A percentile compares a stretch with the other conserved stretches of the same genome.
Evolutionary conservation across 2,329 filamentous ascomycete species (phyloP).

Genomic region (Onygenales sp.): DNA sequence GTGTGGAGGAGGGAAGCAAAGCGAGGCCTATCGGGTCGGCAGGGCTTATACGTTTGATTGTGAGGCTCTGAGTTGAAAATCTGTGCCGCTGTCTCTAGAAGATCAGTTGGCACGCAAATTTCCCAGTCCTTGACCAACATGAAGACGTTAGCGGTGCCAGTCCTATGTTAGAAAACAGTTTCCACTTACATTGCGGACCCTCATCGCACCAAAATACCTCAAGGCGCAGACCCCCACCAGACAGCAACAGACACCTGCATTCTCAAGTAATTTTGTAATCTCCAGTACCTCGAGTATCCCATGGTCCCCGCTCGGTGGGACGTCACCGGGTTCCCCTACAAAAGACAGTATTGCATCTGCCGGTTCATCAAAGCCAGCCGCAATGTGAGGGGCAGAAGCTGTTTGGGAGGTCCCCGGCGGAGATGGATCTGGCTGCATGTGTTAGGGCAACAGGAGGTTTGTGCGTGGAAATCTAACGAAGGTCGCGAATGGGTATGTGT

Average conservation of each 20-base stretch:
- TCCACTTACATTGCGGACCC: background rate
- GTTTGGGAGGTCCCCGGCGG: too few relatives aligned
- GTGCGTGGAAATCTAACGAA: too few relatives aligned
- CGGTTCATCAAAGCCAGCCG: too few relatives aligned
- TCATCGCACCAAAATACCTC: background rate
- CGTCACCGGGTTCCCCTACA: too few relatives aligned
- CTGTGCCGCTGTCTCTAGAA: background rate
- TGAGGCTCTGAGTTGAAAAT: background rate
- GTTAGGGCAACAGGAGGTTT: too few relatives aligned
- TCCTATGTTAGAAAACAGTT: background rate
- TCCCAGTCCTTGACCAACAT: background rate
- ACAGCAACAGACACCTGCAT: background rate
- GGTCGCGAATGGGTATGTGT: too few relatives aligned
- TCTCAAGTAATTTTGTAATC: background rate
- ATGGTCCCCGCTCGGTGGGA: background rate
- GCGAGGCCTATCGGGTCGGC: background rate
- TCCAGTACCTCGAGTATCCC: background rate
- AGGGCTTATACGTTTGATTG: background rate
- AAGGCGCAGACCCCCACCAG: background rate
- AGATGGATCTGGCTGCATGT: too few relatives aligned
- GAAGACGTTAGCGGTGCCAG: background rate
- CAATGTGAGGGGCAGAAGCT: too few relatives aligned
- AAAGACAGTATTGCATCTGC: too few relatives aligned
- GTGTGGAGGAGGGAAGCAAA: background rate
- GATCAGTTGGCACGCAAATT: constrained; percentile 2